Base-by-base conservation (phyloP, 139 green algal species). In the Volvox reticuliferus region DNA sequence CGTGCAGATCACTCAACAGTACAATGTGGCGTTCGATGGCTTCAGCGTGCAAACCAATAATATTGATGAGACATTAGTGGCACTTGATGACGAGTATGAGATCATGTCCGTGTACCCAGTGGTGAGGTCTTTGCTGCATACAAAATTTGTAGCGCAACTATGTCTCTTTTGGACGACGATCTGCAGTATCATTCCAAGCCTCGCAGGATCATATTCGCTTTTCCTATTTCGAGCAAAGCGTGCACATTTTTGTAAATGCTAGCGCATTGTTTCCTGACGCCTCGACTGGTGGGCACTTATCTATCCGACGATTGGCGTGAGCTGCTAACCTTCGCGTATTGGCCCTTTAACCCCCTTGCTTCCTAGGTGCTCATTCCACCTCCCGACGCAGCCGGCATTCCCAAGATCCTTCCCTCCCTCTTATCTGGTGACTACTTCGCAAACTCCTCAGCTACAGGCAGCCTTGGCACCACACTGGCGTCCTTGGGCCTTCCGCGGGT, bases 41-140 rank as follows among this genome's bases (percentile, higher is more conserved):
- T 90, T 90, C 30, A 83, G 73, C 73, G 50, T 90, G 16, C 71
- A 83, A 32, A 67, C 86, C 2, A 55, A 83, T 32, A 76, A 90
- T n/a, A 35, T 75, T 0, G 86, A 63, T 22, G 1, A 5, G 0
- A 55, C 55, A 32, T 55, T 90, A 22, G n/a, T 22, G 16, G 50
- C 32, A 0, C 73, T 90, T 1, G 86, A 90, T 35, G 50, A 63
- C 18, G 71, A 83, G 1, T 77, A 28, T 65, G 71, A 84, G 12
- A 75, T 90, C 9, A 35, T 90, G 1, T 83, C 73, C 30, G 79
- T 90, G 2, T 90, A 69, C 28, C 86, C 86, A 14, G 86, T 90
- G 71, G 86, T 90, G 36, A 87, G 81, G 30, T n/a, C 82, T 24
- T 73, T 2, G 65, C 65, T 69, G 65, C 65, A 12, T 73, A 73